Base-by-base conservation (phyloP, 345 rosid species). In the Leavenworthia alabamica region DNA sequence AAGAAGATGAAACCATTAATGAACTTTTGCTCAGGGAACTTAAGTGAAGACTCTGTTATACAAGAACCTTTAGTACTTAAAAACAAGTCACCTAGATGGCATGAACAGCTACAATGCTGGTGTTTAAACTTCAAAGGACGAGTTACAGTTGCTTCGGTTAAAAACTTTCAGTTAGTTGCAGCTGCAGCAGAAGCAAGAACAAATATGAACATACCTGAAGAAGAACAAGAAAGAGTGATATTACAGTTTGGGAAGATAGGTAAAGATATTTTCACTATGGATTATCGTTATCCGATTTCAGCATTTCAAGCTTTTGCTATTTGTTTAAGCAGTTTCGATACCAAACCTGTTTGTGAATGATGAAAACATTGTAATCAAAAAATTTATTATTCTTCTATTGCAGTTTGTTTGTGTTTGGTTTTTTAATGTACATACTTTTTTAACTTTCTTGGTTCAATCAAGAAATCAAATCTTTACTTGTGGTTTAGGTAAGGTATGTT, bases 81-180 rank as follows among this genome's bases (percentile, higher is more conserved):
- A 74, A 91, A 91, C 71, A 91, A 91, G 73, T 81, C 88, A 2
- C 98, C 98, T 42, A 84, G 98, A 70, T 91, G 98, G 98, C 98
- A 91, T 49, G 98, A 88, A 52, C 98, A 88, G 70, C 75, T 88
- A 37, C 98, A 88, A 48, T 91, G 96, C 66, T 86, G 98, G 98
- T 91, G 98, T 76, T 70, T 91, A 0, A 91, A 88, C 70, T 88
- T 88, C 58, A 91, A 78, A 77, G 98, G 96, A 5, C 86, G 98
- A 15, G 98, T 86, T 3, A 84, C 96, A 0, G 92, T 91, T 22
- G 98, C 98, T 16, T 91, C 98, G 1, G 96, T 91, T 26, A 91
- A 91, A 76, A 91, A 91, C 67, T 91, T 91, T 48, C 98, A 91
- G 84, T 75, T 91, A 56, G 92, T 86, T 14, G 90, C 95, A 27